phyloP scores from a whole-genome alignment of 2,329 filamentous ascomycete genomes.

The Gnomoniopsis sp. region DNA sequence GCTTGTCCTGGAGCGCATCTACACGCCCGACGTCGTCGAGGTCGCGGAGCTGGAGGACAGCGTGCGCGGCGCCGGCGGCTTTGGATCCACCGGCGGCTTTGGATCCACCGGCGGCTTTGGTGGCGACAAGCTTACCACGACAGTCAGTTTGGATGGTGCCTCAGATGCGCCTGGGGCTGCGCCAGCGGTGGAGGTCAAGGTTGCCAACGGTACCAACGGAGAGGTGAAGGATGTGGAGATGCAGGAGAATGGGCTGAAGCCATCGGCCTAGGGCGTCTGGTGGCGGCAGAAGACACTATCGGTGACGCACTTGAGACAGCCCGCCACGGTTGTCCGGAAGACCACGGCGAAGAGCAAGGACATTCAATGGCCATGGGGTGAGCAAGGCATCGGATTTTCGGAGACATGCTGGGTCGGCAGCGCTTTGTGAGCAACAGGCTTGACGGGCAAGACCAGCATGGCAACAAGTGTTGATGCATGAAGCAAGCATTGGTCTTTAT shows the following conservation, averaged over 20 bases:
- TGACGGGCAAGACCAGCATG: not conserved
- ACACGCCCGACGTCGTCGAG: conserved; percentile 87
- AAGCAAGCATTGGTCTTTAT: not conserved
- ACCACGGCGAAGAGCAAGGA: conserved; percentile 10
- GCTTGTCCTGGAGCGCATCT: conserved; percentile 90
- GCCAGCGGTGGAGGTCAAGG: not conserved
- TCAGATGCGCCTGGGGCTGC: not conserved
- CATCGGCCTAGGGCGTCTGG: conserved; percentile 17
- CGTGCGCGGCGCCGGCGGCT: conserved; percentile 84
- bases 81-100: conserved; percentile 73
- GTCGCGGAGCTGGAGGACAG: conserved; percentile 87
- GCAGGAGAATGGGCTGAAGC: conserved; percentile 2
- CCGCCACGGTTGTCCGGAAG: not conserved
- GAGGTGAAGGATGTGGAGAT: not conserved
- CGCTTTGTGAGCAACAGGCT: conserved; percentile 2
- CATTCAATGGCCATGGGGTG: conserved; percentile 14
- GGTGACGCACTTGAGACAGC: not conserved
- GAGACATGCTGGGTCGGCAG: conserved; percentile 14
- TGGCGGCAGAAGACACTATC: conserved; percentile 12
- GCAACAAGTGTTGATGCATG: not conserved
- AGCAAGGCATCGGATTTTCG: conserved; percentile 8
- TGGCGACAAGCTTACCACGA: not conserved
- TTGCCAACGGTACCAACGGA: not conserved
- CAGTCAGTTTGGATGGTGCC: not conserved
- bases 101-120: not conserved